These are phyloP conservation scores for Ustulina deusta DNA, from an alignment of 2,329 filamentous ascomycete species.

Conservation along the genomic window DNA sequence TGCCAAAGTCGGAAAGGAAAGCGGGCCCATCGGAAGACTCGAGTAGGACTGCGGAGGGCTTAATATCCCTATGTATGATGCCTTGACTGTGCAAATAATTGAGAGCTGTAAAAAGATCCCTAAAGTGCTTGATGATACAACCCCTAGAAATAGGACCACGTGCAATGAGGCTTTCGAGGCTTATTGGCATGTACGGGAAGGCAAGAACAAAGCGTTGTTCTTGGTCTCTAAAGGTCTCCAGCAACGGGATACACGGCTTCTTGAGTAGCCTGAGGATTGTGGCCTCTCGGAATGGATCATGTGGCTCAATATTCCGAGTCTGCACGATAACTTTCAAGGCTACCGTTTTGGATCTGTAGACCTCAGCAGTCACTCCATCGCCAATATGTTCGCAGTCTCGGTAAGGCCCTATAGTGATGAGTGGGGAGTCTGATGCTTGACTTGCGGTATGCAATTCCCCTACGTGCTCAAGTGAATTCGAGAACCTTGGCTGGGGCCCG, in stretches of 20 bases:
- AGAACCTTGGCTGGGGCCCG: slow-evolving; percentile 48
- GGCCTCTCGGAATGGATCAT: slow-evolving; percentile 84
- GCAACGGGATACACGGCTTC: slow-evolving; percentile 71
- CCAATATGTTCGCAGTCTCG: slow-evolving; percentile 66
- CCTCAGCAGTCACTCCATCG: slow-evolving; percentile 81
- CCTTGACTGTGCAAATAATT: slow-evolving; percentile 76
- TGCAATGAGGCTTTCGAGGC: slow-evolving; percentile 76
- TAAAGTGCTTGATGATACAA: slow-evolving; percentile 62
- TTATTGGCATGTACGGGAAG: slow-evolving; percentile 85
- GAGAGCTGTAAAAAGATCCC: slow-evolving; percentile 77
- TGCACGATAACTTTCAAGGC: slow-evolving; percentile 90
- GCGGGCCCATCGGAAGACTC: slow-evolving; percentile 75
- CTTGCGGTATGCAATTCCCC: slow-evolving; percentile 20
- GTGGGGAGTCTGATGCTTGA: slow-evolving; percentile 45
- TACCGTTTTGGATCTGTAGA: slow-evolving; percentile 75
- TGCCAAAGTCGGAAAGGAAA: slow-evolving; percentile 90
- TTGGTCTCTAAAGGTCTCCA: slow-evolving; percentile 79
- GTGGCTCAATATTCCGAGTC: slow-evolving; percentile 78
- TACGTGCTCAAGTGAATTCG: slow-evolving; percentile 40
- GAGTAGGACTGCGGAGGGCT: slow-evolving; percentile 89
- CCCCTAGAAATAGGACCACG: slow-evolving; percentile 53
- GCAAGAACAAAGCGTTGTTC: slow-evolving; percentile 79
- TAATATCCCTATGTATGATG: slow-evolving; percentile 94
- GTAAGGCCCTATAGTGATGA: slow-evolving; percentile 66
- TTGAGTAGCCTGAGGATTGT: slow-evolving; percentile 74